phyloP scores from a whole-genome alignment of 306 rosid species.

The Parietaria judaica region DNA sequence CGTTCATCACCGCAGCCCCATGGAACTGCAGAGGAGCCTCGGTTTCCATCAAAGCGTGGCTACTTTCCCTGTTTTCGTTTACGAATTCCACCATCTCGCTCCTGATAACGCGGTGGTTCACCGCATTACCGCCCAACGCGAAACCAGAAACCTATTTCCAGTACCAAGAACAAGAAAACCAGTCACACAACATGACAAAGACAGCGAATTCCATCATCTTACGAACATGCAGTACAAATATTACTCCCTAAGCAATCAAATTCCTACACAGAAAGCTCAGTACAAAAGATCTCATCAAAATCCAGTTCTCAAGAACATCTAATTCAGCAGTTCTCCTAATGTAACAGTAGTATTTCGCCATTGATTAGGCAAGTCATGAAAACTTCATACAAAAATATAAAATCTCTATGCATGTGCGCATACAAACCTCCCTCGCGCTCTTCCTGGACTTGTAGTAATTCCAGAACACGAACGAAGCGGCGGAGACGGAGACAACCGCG shows the following conservation, averaged over 20 bases:
- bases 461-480: conserved; percentile 48
- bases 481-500: conserved; percentile 59
- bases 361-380: background rate
- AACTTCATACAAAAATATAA: background rate
- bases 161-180: conserved; percentile 11
- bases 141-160: conserved; percentile 32
- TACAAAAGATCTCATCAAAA: background rate
- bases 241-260: background rate
- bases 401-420: background rate
- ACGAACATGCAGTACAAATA: background rate
- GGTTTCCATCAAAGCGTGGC: conserved; percentile 28
- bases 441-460: conserved; percentile 37
- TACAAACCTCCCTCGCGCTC: conserved; percentile 35
- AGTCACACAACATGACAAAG: background rate
- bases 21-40: conserved; percentile 42
- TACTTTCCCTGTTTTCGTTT: conserved; percentile 31
- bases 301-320: background rate
- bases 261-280: background rate
- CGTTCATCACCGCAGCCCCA: conserved; percentile 37
- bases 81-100: conserved; percentile 39
- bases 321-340: background rate
- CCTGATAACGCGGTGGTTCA: conserved; percentile 44
- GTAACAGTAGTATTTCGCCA: background rate
- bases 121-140: conserved; percentile 39
- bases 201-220: background rate